phyloP scores from a whole-genome alignment of 2,329 filamentous ascomycete species.

The Talaromyces sp. region DNA sequence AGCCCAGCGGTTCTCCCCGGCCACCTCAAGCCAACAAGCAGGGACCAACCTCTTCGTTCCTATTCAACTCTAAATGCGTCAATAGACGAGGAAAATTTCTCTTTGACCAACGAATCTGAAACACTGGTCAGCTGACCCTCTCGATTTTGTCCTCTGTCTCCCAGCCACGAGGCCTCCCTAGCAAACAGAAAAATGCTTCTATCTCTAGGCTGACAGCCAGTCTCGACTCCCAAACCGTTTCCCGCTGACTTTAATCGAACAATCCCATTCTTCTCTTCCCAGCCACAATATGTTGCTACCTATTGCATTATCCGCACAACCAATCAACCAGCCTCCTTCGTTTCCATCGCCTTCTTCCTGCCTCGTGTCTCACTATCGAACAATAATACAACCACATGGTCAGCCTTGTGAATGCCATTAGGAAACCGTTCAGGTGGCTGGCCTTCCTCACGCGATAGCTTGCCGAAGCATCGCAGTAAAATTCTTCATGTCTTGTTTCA shows the following conservation, averaged over 20 bases:
- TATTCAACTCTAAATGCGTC: neutral
- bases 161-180: neutral
- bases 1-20: neutral
- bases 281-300: neutral
- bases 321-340: neutral
- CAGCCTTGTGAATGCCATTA: neutral
- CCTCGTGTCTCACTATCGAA: neutral
- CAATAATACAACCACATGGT: neutral
- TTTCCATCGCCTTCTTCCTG: neutral
- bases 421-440: neutral
- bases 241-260: neutral
- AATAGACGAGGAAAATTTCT: neutral
- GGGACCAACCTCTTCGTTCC: neutral
- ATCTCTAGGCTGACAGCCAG: neutral
- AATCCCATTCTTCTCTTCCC: neutral
- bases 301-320: neutral
- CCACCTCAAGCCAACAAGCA: neutral
- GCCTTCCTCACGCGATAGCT: neutral
- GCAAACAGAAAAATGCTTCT: neutral
- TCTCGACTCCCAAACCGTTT: neutral
- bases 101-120: neutral
- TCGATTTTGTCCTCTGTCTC: neutral
- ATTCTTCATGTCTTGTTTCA: neutral
- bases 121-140: neutral
- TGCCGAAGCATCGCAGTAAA: neutral